Evolutionary conservation across 345 rosid species (phyloP).

Genomic region (Psidium friedrichsthalianum): DNA sequence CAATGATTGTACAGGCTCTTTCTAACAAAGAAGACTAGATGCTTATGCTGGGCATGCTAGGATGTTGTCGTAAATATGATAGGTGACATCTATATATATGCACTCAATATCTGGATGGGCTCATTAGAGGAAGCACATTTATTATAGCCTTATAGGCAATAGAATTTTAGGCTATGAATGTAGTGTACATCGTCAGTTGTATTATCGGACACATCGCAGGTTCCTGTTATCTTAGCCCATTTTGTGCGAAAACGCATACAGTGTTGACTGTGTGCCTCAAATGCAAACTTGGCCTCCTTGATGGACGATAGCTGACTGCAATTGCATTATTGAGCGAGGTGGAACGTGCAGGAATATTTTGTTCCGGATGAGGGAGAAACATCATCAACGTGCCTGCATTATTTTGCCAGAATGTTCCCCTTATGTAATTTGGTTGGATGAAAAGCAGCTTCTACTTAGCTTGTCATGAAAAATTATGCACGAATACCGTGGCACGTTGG

Average conservation of each 20-base stretch:
- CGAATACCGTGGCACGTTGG: neutral
- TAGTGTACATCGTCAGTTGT: neutral
- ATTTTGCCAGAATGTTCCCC: neutral
- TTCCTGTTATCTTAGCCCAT: neutral
- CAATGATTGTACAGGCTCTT: conserved; percentile 10
- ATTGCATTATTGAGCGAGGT: neutral
- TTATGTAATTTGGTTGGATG: neutral
- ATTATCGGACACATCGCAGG: neutral
- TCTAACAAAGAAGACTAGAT: neutral
- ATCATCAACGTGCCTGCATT: neutral
- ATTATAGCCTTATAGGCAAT: neutral
- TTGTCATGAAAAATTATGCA: neutral
- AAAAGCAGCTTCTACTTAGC: neutral
- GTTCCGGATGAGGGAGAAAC: neutral
- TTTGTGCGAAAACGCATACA: neutral
- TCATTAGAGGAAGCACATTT: neutral
- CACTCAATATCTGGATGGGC: neutral
- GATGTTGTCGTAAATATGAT: neutral
- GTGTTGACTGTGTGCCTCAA: neutral
- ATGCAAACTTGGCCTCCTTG: neutral
- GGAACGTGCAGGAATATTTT: neutral
- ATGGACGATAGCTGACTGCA: neutral
- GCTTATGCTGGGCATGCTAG: neutral
- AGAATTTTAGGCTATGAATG: neutral
- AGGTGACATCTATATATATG: neutral